Conservation (phyloP, 345 rosid genomes). For the Geranium rotundifolium region DNA sequence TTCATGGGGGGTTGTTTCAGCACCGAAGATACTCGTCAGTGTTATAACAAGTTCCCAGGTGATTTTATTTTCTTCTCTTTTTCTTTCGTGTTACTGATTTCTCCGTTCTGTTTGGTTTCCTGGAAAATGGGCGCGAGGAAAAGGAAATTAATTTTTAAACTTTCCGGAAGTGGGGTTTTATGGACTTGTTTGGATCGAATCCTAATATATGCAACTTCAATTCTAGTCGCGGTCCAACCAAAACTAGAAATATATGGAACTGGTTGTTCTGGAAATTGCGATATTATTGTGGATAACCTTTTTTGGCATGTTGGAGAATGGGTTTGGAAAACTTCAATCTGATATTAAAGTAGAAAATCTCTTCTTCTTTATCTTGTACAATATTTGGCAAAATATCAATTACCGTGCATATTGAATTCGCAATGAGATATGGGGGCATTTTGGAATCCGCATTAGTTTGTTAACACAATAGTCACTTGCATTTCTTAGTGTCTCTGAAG, state of each 20-base stretch:
- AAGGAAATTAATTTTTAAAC: neutral
- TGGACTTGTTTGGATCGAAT: neutral
- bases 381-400: too few species aligned
- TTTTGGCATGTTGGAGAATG: neutral
- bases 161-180: neutral
- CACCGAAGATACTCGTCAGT: slow-evolving; percentile 9
- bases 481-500: neutral
- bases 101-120: neutral
- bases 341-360: too few species aligned
- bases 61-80: neutral
- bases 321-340: too few species aligned
- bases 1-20: slow-evolving; percentile 45
- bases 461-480: neutral
- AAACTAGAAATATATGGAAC: neutral
- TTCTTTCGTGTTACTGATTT: neutral
- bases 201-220: neutral
- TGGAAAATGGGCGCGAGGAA: neutral
- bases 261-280: neutral
- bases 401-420: neutral
- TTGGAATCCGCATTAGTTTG: neutral
- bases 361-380: too few species aligned
- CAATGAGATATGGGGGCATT: neutral
- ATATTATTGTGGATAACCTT: too few species aligned
- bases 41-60: slow-evolving; percentile 8
- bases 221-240: too few species aligned